Evolutionary conservation across 225 moss, liverwort and hornwort species (phyloP).

Genomic region (Rhytidiadelphus loreus): DNA sequence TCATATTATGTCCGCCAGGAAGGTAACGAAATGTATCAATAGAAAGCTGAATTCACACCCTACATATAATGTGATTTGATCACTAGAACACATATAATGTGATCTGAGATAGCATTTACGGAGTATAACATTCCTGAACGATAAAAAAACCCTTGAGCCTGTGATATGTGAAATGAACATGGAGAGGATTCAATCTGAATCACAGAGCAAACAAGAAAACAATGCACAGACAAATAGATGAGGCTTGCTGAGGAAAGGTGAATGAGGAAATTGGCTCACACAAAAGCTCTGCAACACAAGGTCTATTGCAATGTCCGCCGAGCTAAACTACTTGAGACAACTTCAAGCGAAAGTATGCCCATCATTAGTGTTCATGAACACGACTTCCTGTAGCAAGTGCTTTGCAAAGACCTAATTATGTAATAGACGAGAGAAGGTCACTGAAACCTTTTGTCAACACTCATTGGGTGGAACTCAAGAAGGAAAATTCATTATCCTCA

Average conservation of each 20-base stretch:
- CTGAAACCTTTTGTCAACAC: neutral
- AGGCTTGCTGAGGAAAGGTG: neutral
- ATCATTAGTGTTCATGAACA: neutral
- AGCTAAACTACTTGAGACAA: neutral
- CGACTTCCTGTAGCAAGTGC: neutral
- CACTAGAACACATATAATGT: no score
- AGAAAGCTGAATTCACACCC: neutral
- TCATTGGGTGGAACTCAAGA: no score
- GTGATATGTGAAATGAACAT: no score
- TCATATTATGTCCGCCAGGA: no score
- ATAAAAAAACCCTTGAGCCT: neutral
- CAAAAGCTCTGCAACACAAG: neutral
- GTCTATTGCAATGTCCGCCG: neutral
- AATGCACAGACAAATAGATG: neutral
- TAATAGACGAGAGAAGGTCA: neutral
- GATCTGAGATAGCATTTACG: no score
- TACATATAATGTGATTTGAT: no score
- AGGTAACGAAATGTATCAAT: no score
- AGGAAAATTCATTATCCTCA: no score
- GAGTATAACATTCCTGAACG: neutral
- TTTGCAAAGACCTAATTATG: neutral
- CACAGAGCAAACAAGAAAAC: neutral
- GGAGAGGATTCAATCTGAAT: neutral
- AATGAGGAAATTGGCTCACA: neutral
- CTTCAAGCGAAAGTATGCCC: neutral